Percentiles rank a stretch among this genome's conserved stretches.
Evolutionary conservation across 2,329 filamentous ascomycete genomes (phyloP).

Genomic region (Monosporascus sp.): DNA sequence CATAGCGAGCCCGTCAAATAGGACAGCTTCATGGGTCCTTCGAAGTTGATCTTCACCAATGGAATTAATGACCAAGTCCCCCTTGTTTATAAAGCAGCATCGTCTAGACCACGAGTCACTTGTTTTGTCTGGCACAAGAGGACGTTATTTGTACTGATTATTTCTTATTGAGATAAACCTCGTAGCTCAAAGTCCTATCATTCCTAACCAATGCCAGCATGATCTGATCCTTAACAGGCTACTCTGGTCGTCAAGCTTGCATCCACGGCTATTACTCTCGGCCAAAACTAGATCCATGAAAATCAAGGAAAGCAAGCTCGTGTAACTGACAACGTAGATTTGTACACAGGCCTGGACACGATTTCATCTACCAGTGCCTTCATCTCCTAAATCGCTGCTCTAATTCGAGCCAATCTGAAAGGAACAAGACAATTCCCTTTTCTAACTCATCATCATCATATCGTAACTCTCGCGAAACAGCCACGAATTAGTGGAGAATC

Average conservation of each 20-base stretch:
- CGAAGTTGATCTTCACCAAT: too few relatives aligned
- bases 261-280: not conserved
- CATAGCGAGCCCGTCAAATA: too few relatives aligned
- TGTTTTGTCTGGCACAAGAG: too few relatives aligned
- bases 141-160: too few relatives aligned
- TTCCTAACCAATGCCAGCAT: not conserved
- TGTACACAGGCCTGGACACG: not conserved
- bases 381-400: not conserved
- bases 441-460: conserved; percentile 22
- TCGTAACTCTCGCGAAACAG: conserved; percentile 12
- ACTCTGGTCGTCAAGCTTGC: not conserved
- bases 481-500: not conserved
- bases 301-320: not conserved
- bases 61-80: too few relatives aligned
- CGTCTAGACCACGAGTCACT: too few relatives aligned
- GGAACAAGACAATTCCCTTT: not conserved
- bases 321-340: not conserved
- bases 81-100: too few relatives aligned
- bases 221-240: not conserved
- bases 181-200: not conserved
- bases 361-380: not conserved
- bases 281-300: not conserved
- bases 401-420: not conserved
- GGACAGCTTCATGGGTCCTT: too few relatives aligned
- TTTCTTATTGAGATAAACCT: not conserved